phyloP scores from a whole-genome alignment of 106 monocot species.

The Alisma plantagoaquatica region DNA sequence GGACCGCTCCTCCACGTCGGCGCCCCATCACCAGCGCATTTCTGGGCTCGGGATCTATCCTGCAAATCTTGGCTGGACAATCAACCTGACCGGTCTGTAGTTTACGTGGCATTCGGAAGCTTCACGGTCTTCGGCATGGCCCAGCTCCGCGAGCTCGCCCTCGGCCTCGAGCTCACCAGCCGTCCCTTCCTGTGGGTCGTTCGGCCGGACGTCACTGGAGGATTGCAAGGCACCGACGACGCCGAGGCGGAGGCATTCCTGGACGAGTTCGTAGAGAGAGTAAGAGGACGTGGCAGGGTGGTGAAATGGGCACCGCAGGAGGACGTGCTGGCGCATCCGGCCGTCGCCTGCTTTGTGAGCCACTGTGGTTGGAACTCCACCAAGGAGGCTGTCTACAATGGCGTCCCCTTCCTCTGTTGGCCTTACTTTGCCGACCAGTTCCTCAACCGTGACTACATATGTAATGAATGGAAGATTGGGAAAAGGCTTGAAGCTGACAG shows the following conservation, averaged over 20 bases:
- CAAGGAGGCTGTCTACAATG: conserved; percentile 34
- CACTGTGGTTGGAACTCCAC: conserved; percentile 77
- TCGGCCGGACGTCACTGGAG: neutral
- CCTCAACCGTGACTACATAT: too few relatives aligned
- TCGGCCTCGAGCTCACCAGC: neutral
- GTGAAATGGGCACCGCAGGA: neutral
- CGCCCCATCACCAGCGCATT: too few relatives aligned
- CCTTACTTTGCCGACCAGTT: conserved; percentile 48
- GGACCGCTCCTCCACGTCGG: too few relatives aligned
- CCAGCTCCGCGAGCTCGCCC: neutral
- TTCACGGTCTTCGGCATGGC: neutral
- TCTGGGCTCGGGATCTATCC: too few relatives aligned
- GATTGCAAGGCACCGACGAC: neutral
- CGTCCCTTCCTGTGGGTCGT: neutral
- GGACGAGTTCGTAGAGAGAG: neutral
- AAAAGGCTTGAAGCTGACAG: too few relatives aligned
- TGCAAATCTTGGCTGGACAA: neutral
- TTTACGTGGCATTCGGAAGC: neutral
- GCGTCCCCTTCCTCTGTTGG: conserved; percentile 43
- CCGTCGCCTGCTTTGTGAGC: conserved; percentile 30
- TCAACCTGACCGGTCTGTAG: neutral
- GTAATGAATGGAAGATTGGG: too few relatives aligned
- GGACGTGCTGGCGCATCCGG: neutral
- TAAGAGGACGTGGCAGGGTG: neutral
- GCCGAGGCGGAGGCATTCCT: neutral